Base-by-base conservation (phyloP, 2,329 filamentous ascomycete species). In the Pestalotiopsis sp. region DNA sequence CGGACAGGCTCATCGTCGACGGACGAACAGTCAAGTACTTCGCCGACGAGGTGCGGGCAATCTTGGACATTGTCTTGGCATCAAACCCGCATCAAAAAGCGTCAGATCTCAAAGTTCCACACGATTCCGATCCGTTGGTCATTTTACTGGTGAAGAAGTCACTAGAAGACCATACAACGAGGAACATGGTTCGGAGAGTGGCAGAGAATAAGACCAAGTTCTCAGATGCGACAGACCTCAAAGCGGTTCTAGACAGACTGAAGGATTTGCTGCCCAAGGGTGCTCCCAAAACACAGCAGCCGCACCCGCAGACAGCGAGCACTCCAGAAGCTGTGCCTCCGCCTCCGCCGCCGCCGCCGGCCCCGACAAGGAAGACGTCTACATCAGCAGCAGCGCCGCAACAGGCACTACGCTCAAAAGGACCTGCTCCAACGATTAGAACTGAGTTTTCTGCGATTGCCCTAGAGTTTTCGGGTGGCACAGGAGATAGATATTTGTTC, bases 401-500 rank as follows among this genome's bases (percentile, higher is more conserved):
- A 60, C 89, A 90, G 73, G 85, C 87, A 2, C 76, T 90, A 9
- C 85, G 88, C 31, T 90, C 88, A 5, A 91, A 90, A 72, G 89
- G 87, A 0, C 88, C 87, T 1, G 83, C 86, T 2, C 85, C 85
- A 20, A 76, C 78, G 2, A 78, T 80, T 12, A 90, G 87, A 72
- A 86, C 87, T 31, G 90, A 91, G 68, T 86, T 91, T 58, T 86
- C 89, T 1, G 89, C 90, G n/a, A 83, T 92, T 14, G 87, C 91
- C 1, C 87, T 94, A 70, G 91, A 93, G 72, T 93, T 93, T 77
- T 78, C 83, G 4, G 87, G 87, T 61, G 90, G 90, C 41, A 89
- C 83, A 2, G 92, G 92, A 60, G 93, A 95, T 77, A 88, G 92
- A 31, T 95, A 93, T 76, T 81, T 93, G 62, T 95, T 96, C 71